These are phyloP conservation scores for Colletotrichum sp. DNA, from an alignment of 2,329 filamentous ascomycete genomes.

Conservation along the genomic window DNA sequence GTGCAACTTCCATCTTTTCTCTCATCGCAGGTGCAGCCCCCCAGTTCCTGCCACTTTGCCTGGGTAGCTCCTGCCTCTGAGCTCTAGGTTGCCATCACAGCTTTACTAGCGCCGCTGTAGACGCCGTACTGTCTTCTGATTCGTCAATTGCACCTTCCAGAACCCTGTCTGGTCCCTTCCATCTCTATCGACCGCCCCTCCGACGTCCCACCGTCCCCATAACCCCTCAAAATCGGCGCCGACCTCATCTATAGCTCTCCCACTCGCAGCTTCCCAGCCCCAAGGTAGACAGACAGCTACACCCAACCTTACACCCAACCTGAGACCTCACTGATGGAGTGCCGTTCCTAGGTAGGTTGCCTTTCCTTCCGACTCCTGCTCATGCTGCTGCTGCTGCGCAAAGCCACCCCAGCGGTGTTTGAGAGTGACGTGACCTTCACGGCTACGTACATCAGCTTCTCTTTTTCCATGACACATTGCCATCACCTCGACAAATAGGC, in stretches of 20 bases:
- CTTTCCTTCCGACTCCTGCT: background rate
- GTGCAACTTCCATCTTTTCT: background rate
- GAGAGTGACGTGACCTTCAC: background rate
- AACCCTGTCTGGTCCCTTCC: constrained; percentile 1
- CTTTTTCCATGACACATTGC: background rate
- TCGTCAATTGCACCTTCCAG: constrained; percentile 14
- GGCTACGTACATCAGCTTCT: background rate
- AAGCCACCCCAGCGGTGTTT: background rate
- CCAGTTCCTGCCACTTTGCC: background rate
- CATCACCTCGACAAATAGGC: background rate
- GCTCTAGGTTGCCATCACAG: background rate
- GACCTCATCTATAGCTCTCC: background rate
- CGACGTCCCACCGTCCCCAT: background rate
- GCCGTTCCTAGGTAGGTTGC: too few species aligned
- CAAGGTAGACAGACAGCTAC: too few species aligned
- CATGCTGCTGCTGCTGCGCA: background rate
- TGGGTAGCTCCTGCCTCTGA: background rate
- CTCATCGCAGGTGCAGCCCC: background rate
- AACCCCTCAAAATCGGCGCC: background rate
- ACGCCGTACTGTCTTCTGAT: constrained; percentile 2
- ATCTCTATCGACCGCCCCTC: background rate
- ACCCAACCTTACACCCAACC: too few species aligned
- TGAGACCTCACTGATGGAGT: too few species aligned
- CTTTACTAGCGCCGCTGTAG: constrained; percentile 2
- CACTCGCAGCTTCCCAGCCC: background rate